Base-by-base conservation (phyloP, 148 eudicot species). In the Chenopodium berlandieri region DNA sequence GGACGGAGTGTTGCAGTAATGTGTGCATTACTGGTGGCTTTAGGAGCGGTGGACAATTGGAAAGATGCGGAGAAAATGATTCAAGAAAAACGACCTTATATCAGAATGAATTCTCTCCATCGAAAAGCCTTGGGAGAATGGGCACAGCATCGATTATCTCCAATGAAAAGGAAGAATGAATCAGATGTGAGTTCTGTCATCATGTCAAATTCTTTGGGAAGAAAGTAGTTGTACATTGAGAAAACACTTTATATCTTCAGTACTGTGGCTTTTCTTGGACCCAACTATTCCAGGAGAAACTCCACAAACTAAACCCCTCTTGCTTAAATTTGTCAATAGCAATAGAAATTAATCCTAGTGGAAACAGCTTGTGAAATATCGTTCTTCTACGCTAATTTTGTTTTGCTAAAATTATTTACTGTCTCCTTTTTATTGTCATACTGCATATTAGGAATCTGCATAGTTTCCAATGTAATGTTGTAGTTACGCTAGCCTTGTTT, bases 1-100 rank as follows among this genome's bases (percentile, higher is more conserved):
- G 97, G 97, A 75, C 86, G 98, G 86, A 95, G 98, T 78, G 97
- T 95, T 46, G 97, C 98, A 16, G 97, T 95, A 27, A 90, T 84
- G 89, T 95, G 97, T 54, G 97, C 97, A 0, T 46, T 95, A 82
- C 82, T 95, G 84, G 94, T 92, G 72, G 94, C 96, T 77, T 83
- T 95, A 80, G 97, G 93, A 70, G 86, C 84, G 40, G 94, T 88
- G 7, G 96, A 95, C 63, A 92, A 93, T 77, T 95, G 98, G 98
- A 95, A 93, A 86, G 85, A 84, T 81, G 98, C 97, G 14, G 98
- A 93, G 87, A 93, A 92, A 83, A 80, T 95, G 65, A 89, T 93
- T 13, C 73, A 81, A 81, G 83, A 86, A 81, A 89, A 69, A 58
- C 87, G 98, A 37, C 97, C 97, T 34, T 89, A 81, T 82, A 95